These are phyloP conservation scores for Rhizopogon roseolus DNA, from an alignment of 768 basidiomycete species.

Conservation along the genomic window DNA sequence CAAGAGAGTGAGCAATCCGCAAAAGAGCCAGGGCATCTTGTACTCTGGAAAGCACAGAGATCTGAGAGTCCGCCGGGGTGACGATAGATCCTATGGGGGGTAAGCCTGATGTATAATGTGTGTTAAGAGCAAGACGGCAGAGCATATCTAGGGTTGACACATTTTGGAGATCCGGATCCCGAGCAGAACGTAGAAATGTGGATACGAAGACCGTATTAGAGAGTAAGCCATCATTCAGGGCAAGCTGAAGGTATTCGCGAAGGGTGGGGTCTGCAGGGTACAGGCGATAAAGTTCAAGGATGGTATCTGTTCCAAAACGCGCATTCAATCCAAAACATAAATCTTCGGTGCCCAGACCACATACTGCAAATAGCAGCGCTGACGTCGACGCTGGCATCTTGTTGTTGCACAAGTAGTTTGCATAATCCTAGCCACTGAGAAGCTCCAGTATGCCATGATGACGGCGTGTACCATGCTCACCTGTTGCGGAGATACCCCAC, in stretches of 20 bases:
- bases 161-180: constrained; percentile 59
- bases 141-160: constrained; percentile 66
- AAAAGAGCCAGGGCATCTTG: constrained; percentile 60
- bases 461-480: constrained; percentile 30
- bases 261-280: constrained; percentile 69
- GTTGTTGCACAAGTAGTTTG: constrained; percentile 54
- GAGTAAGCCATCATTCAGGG: constrained; percentile 51
- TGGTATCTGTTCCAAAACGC: constrained; percentile 47
- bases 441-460: not conserved
- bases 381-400: constrained; percentile 31
- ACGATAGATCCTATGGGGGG: constrained; percentile 53
- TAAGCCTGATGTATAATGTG: constrained; percentile 54
- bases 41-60: constrained; percentile 46
- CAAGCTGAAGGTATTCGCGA: constrained; percentile 59
- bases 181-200: constrained; percentile 63
- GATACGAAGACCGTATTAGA: constrained; percentile 57
- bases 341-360: constrained; percentile 1
- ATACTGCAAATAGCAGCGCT: constrained; percentile 60
- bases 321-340: constrained; percentile 2
- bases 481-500: constrained; percentile 59
- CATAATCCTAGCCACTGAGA: constrained; percentile 67
- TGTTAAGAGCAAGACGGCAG: constrained; percentile 60
- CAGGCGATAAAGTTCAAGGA: constrained; percentile 59
- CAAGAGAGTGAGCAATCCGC: constrained; percentile 48
- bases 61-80: constrained; percentile 43